These are phyloP conservation scores for Calvatia gigantea DNA, from an alignment of 768 basidiomycete genomes.

Conservation along the genomic window DNA sequence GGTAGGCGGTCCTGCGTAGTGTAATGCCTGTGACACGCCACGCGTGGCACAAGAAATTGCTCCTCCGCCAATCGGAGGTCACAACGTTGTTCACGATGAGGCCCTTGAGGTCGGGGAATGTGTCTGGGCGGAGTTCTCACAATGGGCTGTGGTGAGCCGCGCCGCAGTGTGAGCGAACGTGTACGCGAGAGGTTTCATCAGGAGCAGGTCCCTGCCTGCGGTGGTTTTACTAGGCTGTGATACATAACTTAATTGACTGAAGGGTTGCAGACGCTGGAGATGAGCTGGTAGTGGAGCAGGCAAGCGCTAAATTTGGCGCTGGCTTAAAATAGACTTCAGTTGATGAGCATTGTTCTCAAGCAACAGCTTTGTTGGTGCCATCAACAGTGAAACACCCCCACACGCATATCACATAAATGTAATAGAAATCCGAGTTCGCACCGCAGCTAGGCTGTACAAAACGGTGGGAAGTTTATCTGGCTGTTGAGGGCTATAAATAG, in stretches of 20 bases:
- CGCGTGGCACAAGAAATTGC: no score
- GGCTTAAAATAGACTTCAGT: no score
- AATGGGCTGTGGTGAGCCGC: not conserved
- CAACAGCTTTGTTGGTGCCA: no score
- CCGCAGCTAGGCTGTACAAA: not conserved
- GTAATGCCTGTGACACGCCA: no score
- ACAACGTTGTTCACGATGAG: conserved; percentile 24
- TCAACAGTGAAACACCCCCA: no score
- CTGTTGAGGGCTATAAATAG: not conserved
- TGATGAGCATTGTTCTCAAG: no score
- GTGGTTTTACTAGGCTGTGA: not conserved
- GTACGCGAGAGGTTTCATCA: conserved; percentile 3
- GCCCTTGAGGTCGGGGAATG: conserved; percentile 27
- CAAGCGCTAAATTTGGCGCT: no score
- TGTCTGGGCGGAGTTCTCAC: conserved; percentile 18
- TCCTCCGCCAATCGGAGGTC: conserved; percentile 28
- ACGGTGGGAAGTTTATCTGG: no score
- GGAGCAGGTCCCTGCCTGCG: not conserved
- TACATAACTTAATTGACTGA: no score
- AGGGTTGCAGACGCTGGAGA: no score
- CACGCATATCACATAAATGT: not conserved
- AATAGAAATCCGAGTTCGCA: not conserved
- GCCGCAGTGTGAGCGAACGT: not conserved
- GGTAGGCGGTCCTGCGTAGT: no score
- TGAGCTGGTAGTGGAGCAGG: no score